Evolutionary conservation across 2,329 filamentous ascomycete species (phyloP), one percentile per base, ranked within the genome.

Genomic region (Pseudogymnoascus sp.): DNA sequence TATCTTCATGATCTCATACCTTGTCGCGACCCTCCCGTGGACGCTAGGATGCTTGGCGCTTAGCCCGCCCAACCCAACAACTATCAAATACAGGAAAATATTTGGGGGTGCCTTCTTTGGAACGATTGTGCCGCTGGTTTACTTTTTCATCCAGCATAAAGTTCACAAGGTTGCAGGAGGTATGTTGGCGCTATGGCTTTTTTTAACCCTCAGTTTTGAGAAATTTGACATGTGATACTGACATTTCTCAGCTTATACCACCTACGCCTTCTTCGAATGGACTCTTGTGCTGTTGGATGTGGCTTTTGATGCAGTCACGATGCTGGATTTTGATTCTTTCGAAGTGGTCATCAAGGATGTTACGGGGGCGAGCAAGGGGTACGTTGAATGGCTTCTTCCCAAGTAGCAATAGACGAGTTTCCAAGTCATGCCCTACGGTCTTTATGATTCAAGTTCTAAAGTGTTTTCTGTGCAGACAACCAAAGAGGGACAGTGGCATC

Each of bases 141-240:
- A 97, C 79, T 99, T 92, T 74, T 99, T 97, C 74, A 96, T 99
- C 66, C 94, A 97, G 75, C 94, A 99, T 80, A 99, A 99, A 76
- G 90, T 99, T 60, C 92, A 99, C 74, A 90, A 87, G 64, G 85
- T 97, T 65, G 82, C 94, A 63, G 94, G 94, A 82, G 94, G 93
- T 97, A 80, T 75, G 87, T 55, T 33, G 39, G 18, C 37, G 45
- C 31, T 60, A 35, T 42, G 63, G 21, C 15, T 33, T 37, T 45
- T 73, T 37, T 18, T 31, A 25, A 55, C 7, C 21, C 7, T 33
- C 13, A 27, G 7, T 15, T 27, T 31, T 52, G 36, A 15, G 39
- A 58, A 61, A 27, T 61, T 58, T 58, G 29, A 25, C 52, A 58
- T 58, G 42, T 65, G 42, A 39, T 40, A 64, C 66, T 71, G 62